These are phyloP conservation scores for Zygotorulaspora danielsina DNA, from an alignment of 805 yeast genomes.

Conservation along the genomic window DNA sequence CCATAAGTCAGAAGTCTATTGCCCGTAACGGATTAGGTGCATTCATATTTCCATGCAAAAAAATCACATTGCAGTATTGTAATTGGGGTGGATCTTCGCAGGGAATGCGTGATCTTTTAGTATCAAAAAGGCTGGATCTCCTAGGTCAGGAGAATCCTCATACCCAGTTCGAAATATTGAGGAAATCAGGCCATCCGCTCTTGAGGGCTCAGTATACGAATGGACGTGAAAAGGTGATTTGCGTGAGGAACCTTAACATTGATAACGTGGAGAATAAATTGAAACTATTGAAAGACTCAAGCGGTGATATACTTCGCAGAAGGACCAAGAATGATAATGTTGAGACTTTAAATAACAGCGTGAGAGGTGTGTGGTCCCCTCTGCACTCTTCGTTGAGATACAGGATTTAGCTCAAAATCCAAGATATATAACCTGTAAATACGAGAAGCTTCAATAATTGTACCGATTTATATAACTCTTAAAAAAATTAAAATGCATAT, in stretches of 20 bases:
- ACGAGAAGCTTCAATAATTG: too few species aligned
- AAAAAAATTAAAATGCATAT: too few species aligned
- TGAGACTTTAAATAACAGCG: constrained; percentile 70
- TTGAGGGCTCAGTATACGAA: constrained; percentile 53
- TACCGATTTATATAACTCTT: too few species aligned
- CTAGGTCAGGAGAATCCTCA: constrained; percentile 60
- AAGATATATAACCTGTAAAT: background rate
- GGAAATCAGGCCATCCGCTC: constrained; percentile 80
- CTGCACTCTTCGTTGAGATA: constrained; percentile 50
- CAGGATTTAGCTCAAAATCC: constrained; percentile 14
- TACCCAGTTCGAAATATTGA: constrained; percentile 65
- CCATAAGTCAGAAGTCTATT: constrained; percentile 52
- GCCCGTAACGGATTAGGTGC: constrained; percentile 77
- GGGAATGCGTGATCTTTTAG: constrained; percentile 71
- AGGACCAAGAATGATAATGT: constrained; percentile 71
- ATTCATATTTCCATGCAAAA: constrained; percentile 68
- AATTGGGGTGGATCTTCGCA: constrained; percentile 94
- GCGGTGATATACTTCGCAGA: constrained; percentile 59
- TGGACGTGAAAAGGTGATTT: constrained; percentile 53
- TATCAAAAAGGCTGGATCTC: constrained; percentile 44
- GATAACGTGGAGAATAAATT: constrained; percentile 62
- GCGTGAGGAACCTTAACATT: constrained; percentile 68
- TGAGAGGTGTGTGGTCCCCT: constrained; percentile 98
- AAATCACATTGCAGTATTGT: constrained; percentile 74
- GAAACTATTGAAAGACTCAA: constrained; percentile 56